These are phyloP conservation scores for Catharanthus roseus DNA, from an alignment of 257 asterid genomes.

Conservation along the genomic window DNA sequence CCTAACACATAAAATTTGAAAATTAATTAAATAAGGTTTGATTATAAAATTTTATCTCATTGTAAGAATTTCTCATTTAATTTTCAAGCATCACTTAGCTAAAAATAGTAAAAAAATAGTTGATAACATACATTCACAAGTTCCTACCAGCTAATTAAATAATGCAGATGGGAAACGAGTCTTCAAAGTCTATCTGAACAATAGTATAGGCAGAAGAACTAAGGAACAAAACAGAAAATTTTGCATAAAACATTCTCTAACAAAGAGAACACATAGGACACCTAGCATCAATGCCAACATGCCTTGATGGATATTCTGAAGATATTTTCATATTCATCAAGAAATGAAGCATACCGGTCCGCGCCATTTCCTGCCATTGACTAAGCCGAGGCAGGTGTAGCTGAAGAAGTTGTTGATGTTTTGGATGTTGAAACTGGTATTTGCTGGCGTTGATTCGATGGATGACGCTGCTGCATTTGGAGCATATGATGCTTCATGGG, in stretches of 20 bases:
- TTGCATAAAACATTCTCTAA: background rate
- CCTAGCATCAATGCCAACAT: background rate
- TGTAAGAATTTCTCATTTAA: background rate
- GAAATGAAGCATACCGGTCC: background rate
- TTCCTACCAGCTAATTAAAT: no score
- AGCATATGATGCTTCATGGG: slow-evolving; percentile 48
- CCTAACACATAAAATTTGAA: no score
- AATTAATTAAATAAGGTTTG: no score
- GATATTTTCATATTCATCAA: background rate
- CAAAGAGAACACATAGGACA: background rate
- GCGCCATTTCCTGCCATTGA: background rate
- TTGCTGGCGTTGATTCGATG: slow-evolving; percentile 18
- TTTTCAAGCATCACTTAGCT: background rate
- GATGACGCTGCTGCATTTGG: slow-evolving; percentile 38
- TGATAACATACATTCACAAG: background rate
- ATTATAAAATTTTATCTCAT: no score
- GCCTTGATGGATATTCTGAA: background rate
- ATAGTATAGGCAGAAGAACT: background rate
- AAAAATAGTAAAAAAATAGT: background rate
- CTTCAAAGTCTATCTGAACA: background rate
- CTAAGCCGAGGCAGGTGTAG: slow-evolving; percentile 45
- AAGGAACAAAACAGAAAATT: slow-evolving; percentile 3
- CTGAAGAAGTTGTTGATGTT: slow-evolving; percentile 28
- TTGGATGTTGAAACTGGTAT: slow-evolving; percentile 36
- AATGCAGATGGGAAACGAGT: background rate